Base-by-base conservation (phyloP, 495 filamentous ascomycete species). In the Chlorociboria aeruginascens region DNA sequence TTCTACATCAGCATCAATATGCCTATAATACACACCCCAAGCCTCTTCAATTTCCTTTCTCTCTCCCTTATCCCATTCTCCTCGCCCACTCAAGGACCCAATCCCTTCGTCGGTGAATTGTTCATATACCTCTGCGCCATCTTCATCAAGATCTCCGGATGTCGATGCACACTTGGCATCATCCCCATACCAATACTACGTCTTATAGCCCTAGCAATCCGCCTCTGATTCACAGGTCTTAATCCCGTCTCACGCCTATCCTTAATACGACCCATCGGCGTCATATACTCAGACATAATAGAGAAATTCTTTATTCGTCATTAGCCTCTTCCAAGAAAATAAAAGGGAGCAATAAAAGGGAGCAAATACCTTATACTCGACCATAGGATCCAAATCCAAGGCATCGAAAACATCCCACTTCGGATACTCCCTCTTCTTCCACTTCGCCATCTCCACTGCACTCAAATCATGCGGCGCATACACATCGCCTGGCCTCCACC, bases 401-500 rank as follows among this genome's bases (percentile, higher is more conserved):
- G 79, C 63, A 65, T 96, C 89, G 56, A 97, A 80, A 17, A 78
- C 74, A 66, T 98, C 93, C 37, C 54, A 63, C 25, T 57, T 55
- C 43, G 72, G 73, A 46, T 60, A 63, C 45, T 63, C 56, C 57
- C 66, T 68, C 56, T 69, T 64, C 50, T 68, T 70, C 71, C 77
- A 83, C 66, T 84, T 86, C 62, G 61, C 67, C 77, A 82, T 81
- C 72, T 94, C 87, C 46, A 67, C 62, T 7, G 77, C 67, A 48
- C 74, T 81, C 45, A 98, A 66, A 70, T 98, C 92, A 62, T 88
- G 84, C 35, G 93, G 93, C 35, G 89, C 75, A 64, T 96, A 96
- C 40, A 93, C 70, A 62, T 95, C 89, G 59, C 92, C 92, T 8
- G 65, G 52, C 54, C 65, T 67, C 77, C 80, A 96, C 13, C 74